phyloP scores from a whole-genome alignment of 257 asterid species.

The Fraxinus pennsylvanica region DNA sequence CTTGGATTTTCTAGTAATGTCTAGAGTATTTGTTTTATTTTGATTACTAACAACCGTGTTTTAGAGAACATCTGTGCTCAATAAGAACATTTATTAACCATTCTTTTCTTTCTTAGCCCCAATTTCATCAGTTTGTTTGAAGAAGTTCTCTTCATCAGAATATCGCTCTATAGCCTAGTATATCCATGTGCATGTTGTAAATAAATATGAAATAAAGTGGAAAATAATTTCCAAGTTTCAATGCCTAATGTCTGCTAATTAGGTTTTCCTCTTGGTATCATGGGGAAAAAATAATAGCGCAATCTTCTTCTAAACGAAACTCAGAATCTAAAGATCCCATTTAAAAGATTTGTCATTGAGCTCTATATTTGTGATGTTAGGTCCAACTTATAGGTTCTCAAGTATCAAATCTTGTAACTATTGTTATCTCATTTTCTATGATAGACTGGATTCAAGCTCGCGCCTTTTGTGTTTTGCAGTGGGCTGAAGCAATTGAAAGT shows the following conservation, averaged over 20 bases:
- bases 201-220: conserved; percentile 4
- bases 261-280: neutral
- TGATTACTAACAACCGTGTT: neutral
- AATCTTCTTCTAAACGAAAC: neutral
- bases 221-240: neutral
- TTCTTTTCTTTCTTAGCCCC: neutral
- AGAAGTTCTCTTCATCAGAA: conserved; percentile 10
- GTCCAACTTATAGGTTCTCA: conserved; percentile 16
- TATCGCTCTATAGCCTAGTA: conserved; percentile 3
- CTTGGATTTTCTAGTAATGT: neutral
- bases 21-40: neutral
- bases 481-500: conserved; percentile 97
- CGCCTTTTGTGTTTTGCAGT: conserved; percentile 50
- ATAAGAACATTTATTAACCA: neutral
- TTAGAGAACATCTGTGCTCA: neutral
- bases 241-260: neutral
- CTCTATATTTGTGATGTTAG: conserved; percentile 7
- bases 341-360: neutral
- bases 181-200: conserved; percentile 7
- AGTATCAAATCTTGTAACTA: neutral
- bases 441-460: conserved; percentile 13
- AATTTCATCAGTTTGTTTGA: neutral
- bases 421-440: conserved; percentile 11
- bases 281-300: neutral
- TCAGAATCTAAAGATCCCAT: neutral